Conservation (phyloP, 2,329 filamentous ascomycete genomes). For the Ophiostoma quercus region DNA sequence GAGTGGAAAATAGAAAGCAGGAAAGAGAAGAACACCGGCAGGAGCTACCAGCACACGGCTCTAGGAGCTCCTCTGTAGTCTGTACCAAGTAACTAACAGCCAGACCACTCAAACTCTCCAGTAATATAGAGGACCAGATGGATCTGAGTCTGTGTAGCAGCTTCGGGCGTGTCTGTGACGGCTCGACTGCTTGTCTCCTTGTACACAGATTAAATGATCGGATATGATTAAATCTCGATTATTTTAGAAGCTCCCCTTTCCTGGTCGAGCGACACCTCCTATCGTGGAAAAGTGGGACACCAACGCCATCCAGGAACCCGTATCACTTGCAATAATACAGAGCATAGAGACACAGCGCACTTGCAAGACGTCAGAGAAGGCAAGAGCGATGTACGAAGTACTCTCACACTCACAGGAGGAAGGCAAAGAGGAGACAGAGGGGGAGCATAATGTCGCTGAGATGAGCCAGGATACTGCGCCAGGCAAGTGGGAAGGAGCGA, state of each 20-base stretch:
- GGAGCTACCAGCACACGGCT: not conserved
- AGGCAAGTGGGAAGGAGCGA: slow-evolving; percentile 5
- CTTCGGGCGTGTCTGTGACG: slow-evolving; percentile 18
- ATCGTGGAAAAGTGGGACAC: slow-evolving; percentile 21
- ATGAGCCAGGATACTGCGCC: slow-evolving; percentile 24
- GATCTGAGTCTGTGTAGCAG: slow-evolving; percentile 23
- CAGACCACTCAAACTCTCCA: not conserved
- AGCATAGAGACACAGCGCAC: not conserved
- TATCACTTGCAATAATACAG: slow-evolving; percentile 7
- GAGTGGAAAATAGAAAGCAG: not conserved
- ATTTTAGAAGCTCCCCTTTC: slow-evolving; percentile 16
- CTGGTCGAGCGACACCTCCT: slow-evolving; percentile 16
- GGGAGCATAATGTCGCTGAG: slow-evolving; percentile 25
- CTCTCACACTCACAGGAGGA: not conserved
- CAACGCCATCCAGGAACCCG: slow-evolving; percentile 15
- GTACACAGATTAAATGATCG: not conserved
- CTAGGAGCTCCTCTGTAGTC: no score
- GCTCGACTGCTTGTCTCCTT: slow-evolving; percentile 15
- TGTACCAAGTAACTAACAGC: not conserved
- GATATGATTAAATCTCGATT: slow-evolving; percentile 4
- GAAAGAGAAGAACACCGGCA: slow-evolving; percentile 24
- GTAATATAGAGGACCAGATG: not conserved
- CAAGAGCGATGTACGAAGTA: not conserved
- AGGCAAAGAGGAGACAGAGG: slow-evolving; percentile 15
- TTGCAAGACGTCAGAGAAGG: slow-evolving; percentile 12